phyloP scores from a whole-genome alignment of 768 basidiomycete genomes.

The Mycena belliarum region DNA sequence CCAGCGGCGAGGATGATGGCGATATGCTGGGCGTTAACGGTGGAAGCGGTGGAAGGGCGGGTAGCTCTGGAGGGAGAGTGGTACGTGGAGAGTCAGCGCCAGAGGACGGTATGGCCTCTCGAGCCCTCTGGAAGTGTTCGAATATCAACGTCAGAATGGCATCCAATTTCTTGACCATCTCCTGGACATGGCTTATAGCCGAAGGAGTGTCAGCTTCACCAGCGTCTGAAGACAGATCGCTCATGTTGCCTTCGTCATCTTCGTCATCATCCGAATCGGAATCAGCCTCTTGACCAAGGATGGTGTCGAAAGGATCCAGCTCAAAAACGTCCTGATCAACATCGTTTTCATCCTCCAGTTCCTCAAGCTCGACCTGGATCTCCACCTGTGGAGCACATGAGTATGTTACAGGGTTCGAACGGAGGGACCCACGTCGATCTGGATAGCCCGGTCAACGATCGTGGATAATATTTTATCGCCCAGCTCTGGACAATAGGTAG shows the following conservation, averaged over 20 bases:
- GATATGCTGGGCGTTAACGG: slow-evolving; percentile 24
- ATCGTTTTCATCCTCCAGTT: slow-evolving; percentile 58
- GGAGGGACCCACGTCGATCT: slow-evolving; percentile 79
- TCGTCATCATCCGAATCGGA: slow-evolving; percentile 55
- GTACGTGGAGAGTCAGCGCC: slow-evolving; percentile 16
- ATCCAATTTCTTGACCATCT: slow-evolving; percentile 92
- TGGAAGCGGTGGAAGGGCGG: slow-evolving; percentile 36
- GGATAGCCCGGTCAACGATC: slow-evolving; percentile 91
- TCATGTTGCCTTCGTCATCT: slow-evolving; percentile 57
- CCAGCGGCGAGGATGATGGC: slow-evolving; percentile 18
- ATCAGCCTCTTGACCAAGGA: slow-evolving; percentile 75
- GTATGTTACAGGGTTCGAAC: not conserved
- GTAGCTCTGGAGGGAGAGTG: slow-evolving; percentile 28
- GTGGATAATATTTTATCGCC: slow-evolving; percentile 81
- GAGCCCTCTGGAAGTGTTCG: slow-evolving; percentile 71
- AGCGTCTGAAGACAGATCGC: slow-evolving; percentile 76
- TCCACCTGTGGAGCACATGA: slow-evolving; percentile 63
- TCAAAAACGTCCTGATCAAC: slow-evolving; percentile 66
- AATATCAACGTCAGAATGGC: slow-evolving; percentile 83
- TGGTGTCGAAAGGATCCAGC: slow-evolving; percentile 83
- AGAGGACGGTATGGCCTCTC: slow-evolving; percentile 29
- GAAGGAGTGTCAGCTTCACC: slow-evolving; percentile 50
- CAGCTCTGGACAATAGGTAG: slow-evolving; percentile 86
- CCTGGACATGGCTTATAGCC: slow-evolving; percentile 69
- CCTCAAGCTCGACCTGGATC: slow-evolving; percentile 94